Conservation (phyloP, 108 stramenopile genomes). For the Tribonema minus region DNA sequence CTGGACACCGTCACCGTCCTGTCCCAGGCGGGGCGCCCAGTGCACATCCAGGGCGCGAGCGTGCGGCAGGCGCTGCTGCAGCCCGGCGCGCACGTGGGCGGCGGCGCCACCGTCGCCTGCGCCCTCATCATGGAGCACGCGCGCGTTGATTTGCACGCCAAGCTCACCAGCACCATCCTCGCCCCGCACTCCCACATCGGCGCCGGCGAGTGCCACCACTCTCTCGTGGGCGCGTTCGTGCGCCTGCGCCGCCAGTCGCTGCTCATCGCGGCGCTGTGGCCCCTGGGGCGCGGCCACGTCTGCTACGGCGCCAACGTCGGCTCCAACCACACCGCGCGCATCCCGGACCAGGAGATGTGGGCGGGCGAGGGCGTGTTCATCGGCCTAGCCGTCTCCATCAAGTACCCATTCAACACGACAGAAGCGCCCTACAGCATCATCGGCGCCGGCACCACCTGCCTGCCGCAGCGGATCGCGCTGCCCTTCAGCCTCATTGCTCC, state of each 20-base stretch:
- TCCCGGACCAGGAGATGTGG: slow-evolving; percentile 83
- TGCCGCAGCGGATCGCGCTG: slow-evolving; percentile 73
- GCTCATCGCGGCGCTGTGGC: slow-evolving; percentile 82
- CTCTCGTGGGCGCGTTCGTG: slow-evolving; percentile 34
- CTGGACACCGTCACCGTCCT: slow-evolving; percentile 30
- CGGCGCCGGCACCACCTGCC: slow-evolving; percentile 76
- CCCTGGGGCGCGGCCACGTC: slow-evolving; percentile 84
- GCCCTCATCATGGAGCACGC: slow-evolving; percentile 39
- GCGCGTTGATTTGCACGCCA: slow-evolving; percentile 31
- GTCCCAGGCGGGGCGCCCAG: slow-evolving; percentile 3
- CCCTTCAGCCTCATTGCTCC: slow-evolving; percentile 74
- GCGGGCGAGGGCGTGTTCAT: slow-evolving; percentile 87
- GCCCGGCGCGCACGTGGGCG: slow-evolving; percentile 4
- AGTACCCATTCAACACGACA: slow-evolving; percentile 79
- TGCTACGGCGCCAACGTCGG: slow-evolving; percentile 90
- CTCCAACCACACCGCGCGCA: slow-evolving; percentile 86
- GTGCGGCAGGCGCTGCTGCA: slow-evolving; percentile 24
- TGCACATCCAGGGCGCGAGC: background rate
- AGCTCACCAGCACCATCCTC: slow-evolving; percentile 13
- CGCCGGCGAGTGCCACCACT: slow-evolving; percentile 43
- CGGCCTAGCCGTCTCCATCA: slow-evolving; percentile 75
- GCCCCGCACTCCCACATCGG: slow-evolving; percentile 28
- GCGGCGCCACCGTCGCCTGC: slow-evolving; percentile 13
- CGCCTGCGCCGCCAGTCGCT: slow-evolving; percentile 53
- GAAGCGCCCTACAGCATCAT: slow-evolving; percentile 80